phyloP scores from a whole-genome alignment of 805 yeast species.

The Wickerhamiella hasegawae region DNA sequence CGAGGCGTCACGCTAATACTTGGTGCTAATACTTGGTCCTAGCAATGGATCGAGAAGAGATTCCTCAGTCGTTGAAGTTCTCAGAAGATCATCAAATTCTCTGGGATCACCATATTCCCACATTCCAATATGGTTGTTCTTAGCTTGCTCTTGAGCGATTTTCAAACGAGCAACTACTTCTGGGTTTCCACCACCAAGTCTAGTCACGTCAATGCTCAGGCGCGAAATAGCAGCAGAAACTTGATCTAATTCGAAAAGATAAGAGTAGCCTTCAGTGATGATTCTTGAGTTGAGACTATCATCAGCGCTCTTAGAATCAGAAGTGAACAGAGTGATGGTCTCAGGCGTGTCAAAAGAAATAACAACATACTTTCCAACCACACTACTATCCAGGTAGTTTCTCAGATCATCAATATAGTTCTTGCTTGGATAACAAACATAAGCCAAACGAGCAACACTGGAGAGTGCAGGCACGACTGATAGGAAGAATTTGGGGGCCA shows the following conservation, averaged over 20 bases:
- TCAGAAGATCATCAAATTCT: conserved; percentile 40
- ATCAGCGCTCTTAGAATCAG: conserved; percentile 35
- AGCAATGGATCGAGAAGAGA: too few species aligned
- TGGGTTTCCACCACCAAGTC: too few species aligned
- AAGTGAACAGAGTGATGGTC: conserved; percentile 39
- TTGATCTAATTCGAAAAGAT: neutral
- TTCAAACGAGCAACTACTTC: conserved; percentile 32
- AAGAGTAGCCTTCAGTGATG: conserved; percentile 36
- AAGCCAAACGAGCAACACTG: conserved; percentile 35
- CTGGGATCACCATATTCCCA: conserved; percentile 68
- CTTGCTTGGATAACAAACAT: conserved; percentile 42
- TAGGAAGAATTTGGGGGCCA: conserved; percentile 29
- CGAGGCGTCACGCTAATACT: too few species aligned
- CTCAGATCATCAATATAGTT: conserved; percentile 41
- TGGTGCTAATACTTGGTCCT: too few species aligned
- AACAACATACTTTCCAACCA: too few species aligned
- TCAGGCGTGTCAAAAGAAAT: too few species aligned
- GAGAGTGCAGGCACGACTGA: conserved; percentile 35
- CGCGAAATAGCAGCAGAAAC: too few species aligned
- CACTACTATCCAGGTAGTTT: conserved; percentile 35
- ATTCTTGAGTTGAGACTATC: conserved; percentile 46
- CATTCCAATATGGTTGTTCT: conserved; percentile 38
- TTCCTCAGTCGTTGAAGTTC: too few species aligned
- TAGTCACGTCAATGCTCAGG: too few species aligned
- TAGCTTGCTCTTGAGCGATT: conserved; percentile 34